Evolutionary conservation across 176 grass and related monocot species (phyloP).

Genomic region (Tuctoria greenei): DNA sequence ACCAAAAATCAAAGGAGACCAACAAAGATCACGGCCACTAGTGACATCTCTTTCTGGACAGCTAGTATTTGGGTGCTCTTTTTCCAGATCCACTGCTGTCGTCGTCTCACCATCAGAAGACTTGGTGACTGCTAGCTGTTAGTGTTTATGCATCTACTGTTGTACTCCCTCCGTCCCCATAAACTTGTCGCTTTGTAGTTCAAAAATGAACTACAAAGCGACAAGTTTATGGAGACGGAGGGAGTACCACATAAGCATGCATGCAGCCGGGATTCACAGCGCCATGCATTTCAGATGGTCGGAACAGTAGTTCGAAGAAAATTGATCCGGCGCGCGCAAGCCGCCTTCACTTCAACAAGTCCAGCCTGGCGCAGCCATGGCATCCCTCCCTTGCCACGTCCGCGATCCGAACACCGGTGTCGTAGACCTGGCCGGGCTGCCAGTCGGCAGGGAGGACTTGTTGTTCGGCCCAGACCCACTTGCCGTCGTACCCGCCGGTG

Average conservation of each 20-base stretch:
- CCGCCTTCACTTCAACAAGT: conserved; percentile 54
- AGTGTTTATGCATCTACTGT: not conserved
- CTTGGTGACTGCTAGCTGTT: not conserved
- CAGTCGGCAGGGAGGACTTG: conserved; percentile 66
- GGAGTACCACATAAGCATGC: too few species aligned
- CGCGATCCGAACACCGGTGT: conserved; percentile 53
- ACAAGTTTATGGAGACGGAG: too few species aligned
- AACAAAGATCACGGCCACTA: not conserved
- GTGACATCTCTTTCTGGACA: conserved; percentile 5
- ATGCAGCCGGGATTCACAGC: conserved; percentile 11
- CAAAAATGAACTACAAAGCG: too few species aligned
- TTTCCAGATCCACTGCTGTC: not conserved
- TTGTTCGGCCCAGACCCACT: conserved; percentile 70
- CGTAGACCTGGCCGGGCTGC: conserved; percentile 48
- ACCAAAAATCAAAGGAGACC: not conserved
- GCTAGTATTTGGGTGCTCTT: not conserved
- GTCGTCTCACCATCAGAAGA: not conserved
- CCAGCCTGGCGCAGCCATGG: conserved; percentile 26
- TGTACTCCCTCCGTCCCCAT: too few species aligned
- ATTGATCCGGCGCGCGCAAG: not conserved
- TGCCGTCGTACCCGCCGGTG: conserved; percentile 60
- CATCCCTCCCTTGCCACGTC: conserved; percentile 58
- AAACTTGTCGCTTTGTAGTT: too few species aligned
- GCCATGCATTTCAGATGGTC: conserved; percentile 10
- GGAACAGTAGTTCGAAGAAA: not conserved